These are phyloP conservation scores for Apiotrichum veenhuisii DNA, from an alignment of 1,284 basidiomycete species.

Conservation along the genomic window DNA sequence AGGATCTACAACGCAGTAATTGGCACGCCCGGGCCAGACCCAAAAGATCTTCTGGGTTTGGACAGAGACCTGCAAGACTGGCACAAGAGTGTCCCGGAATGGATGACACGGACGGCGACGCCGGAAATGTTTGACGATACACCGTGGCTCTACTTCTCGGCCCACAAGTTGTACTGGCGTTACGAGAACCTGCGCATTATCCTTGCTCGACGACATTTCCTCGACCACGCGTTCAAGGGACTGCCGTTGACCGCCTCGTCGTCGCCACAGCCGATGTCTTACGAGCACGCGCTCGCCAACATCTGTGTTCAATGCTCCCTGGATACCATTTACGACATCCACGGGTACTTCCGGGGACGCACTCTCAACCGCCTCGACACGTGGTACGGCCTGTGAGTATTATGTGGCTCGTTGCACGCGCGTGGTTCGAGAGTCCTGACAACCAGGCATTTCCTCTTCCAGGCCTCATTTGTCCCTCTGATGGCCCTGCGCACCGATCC, in stretches of 20 bases:
- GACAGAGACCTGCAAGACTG: constrained; percentile 17
- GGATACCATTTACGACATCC: constrained; percentile 24
- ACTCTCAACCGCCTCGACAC: constrained; percentile 17
- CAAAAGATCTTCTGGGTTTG: constrained; percentile 18
- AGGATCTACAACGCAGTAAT: constrained; percentile 22
- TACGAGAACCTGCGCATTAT: constrained; percentile 29
- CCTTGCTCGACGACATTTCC: constrained; percentile 19
- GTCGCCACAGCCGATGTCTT: not conserved
- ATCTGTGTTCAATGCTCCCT: constrained; percentile 18
- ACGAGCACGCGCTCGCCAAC: constrained; percentile 13
- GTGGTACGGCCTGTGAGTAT: constrained; percentile 28
- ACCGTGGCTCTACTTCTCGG: constrained; percentile 24
- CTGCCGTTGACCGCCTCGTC: constrained; percentile 6
- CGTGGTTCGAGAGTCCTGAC: not conserved
- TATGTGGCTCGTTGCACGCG: not conserved
- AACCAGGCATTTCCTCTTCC: constrained; percentile 27
- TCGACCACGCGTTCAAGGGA: constrained; percentile 21
- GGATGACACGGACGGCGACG: constrained; percentile 11
- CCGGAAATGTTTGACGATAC: constrained; percentile 12
- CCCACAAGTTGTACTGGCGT: constrained; percentile 28
- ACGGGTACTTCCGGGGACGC: constrained; percentile 18
- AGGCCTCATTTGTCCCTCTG: constrained; percentile 25
- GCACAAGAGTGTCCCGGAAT: constrained; percentile 12
- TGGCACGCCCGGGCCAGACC: constrained; percentile 3
- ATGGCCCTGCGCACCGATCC: constrained; percentile 25